Percentiles rank a stretch among this genome's conserved stretches.
Evolutionary conservation across 768 basidiomycete species (phyloP).

Genomic region (Phanerodontia chrysosporium): DNA sequence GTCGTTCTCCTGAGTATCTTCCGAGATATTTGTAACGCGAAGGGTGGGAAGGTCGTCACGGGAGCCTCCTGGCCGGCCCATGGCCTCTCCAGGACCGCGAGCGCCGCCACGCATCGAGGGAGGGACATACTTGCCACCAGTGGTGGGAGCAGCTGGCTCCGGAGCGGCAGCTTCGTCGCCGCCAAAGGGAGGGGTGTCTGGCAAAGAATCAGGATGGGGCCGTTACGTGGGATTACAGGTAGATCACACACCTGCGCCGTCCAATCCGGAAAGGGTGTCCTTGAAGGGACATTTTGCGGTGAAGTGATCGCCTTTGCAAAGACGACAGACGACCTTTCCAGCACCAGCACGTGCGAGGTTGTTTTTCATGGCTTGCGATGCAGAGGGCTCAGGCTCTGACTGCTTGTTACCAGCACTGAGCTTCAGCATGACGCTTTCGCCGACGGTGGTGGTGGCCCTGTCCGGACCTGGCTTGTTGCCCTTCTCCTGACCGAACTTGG

Average conservation of each 20-base stretch:
- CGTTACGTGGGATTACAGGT: too few relatives aligned
- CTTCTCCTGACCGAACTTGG: slow-evolving; percentile 90
- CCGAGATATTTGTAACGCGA: slow-evolving; percentile 94
- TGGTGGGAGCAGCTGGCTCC: slow-evolving; percentile 30
- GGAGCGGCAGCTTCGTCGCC: slow-evolving; percentile 33
- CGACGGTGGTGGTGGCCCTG: slow-evolving; percentile 90
- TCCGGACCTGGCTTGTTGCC: slow-evolving; percentile 87
- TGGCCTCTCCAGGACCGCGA: slow-evolving; percentile 73
- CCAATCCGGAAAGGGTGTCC: slow-evolving; percentile 81
- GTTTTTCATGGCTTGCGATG: slow-evolving; percentile 61
- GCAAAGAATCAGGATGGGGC: background rate
- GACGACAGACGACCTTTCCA: slow-evolving; percentile 86
- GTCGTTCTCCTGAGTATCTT: slow-evolving; percentile 93
- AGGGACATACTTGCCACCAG: slow-evolving; percentile 86
- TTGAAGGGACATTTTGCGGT: slow-evolving; percentile 99
- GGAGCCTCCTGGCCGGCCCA: slow-evolving; percentile 53
- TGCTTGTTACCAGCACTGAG: slow-evolving; percentile 53
- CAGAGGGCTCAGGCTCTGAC: slow-evolving; percentile 62
- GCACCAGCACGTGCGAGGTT: slow-evolving; percentile 70
- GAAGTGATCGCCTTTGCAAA: slow-evolving; percentile 97
- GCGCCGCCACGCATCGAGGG: slow-evolving; percentile 80
- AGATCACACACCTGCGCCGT: slow-evolving; percentile 44
- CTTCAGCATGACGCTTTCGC: slow-evolving; percentile 63
- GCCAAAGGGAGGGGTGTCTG: slow-evolving; percentile 36
- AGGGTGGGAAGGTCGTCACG: slow-evolving; percentile 95